Evolutionary conservation across 139 green algal species (phyloP).

Genomic region (Astrephomene gubernaculifera): DNA sequence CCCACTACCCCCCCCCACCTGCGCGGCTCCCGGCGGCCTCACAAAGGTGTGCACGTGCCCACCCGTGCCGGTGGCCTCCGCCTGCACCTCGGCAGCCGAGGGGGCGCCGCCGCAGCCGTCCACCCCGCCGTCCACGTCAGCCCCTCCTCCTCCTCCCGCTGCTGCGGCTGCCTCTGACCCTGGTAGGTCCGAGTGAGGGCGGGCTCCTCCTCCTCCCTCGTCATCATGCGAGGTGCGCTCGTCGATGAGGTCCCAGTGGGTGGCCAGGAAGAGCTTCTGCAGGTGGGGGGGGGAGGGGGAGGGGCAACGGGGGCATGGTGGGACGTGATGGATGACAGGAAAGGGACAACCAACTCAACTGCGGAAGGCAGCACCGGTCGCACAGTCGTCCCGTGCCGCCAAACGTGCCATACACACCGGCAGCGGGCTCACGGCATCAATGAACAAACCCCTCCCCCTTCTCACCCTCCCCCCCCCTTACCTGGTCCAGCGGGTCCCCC

Average conservation of each 20-base stretch:
- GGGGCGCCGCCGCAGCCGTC: background rate
- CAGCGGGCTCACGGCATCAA: too few relatives aligned
- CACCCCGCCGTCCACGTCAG: constrained; percentile 1
- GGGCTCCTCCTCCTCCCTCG: too few relatives aligned
- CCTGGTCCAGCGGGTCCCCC: constrained; percentile 79
- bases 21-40: constrained; percentile 44
- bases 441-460: background rate
- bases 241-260: constrained; percentile 69
- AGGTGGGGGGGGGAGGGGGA: background rate
- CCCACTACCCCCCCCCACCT: background rate
- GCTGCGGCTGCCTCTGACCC: too few relatives aligned
- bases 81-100: constrained; percentile 7
- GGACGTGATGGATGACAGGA: background rate
- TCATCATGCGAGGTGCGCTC: constrained; percentile 21
- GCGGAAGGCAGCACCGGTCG: too few relatives aligned
- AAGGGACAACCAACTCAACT: too few relatives aligned
- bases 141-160: too few relatives aligned
- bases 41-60: constrained; percentile 57
- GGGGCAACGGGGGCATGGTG: background rate
- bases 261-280: constrained; percentile 70
- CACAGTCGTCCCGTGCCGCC: too few relatives aligned
- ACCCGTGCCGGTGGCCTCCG: constrained; percentile 47
- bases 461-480: background rate
- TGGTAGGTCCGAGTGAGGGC: too few relatives aligned
- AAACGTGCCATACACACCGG: too few relatives aligned